A percentile compares a stretch with the other conserved stretches of the same genome.
Conservation (phyloP, 2,329 filamentous ascomycete genomes). For the Phyllosticta ampelicida region DNA sequence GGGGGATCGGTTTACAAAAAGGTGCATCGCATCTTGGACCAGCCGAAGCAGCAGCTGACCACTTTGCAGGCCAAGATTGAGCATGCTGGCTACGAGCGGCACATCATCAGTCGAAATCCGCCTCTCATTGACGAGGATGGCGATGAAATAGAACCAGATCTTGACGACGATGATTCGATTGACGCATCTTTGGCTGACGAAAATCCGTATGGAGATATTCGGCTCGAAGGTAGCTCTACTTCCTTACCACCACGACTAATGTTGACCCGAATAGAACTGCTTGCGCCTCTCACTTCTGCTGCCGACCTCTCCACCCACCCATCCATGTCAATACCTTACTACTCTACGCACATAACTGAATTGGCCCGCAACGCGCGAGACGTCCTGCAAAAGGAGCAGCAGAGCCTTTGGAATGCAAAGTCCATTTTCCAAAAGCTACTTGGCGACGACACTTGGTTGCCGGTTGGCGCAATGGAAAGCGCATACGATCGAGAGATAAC, state of each 20-base stretch:
- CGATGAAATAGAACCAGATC: slow-evolving; percentile 59
- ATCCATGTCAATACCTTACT: slow-evolving; percentile 63
- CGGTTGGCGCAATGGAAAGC: slow-evolving; percentile 43
- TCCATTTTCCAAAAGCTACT: slow-evolving; percentile 61
- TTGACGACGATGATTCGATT: slow-evolving; percentile 56
- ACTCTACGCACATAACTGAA: slow-evolving; percentile 59
- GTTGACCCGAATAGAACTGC: slow-evolving; percentile 47
- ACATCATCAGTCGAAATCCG: slow-evolving; percentile 65
- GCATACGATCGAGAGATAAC: slow-evolving; percentile 40
- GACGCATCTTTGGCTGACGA: slow-evolving; percentile 42
- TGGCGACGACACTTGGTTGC: slow-evolving; percentile 61
- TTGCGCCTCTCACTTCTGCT: slow-evolving; percentile 64
- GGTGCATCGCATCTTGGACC: slow-evolving; percentile 35
- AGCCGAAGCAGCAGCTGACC: slow-evolving; percentile 4
- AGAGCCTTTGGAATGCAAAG: slow-evolving; percentile 62
- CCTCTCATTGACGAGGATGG: slow-evolving; percentile 66
- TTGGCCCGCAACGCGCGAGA: slow-evolving; percentile 58
- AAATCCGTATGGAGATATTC: slow-evolving; percentile 64
- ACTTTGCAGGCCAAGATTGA: slow-evolving; percentile 49
- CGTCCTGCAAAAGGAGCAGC: slow-evolving; percentile 65
- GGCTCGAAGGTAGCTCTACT: slow-evolving; percentile 49
- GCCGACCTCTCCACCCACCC: slow-evolving; percentile 66
- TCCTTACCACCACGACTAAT: slow-evolving; percentile 4
- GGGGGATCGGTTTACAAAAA: slow-evolving; percentile 60
- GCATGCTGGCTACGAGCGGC: slow-evolving; percentile 60